Conservation (phyloP, 1,284 basidiomycete species). For the Rhodotorula sp. region DNA sequence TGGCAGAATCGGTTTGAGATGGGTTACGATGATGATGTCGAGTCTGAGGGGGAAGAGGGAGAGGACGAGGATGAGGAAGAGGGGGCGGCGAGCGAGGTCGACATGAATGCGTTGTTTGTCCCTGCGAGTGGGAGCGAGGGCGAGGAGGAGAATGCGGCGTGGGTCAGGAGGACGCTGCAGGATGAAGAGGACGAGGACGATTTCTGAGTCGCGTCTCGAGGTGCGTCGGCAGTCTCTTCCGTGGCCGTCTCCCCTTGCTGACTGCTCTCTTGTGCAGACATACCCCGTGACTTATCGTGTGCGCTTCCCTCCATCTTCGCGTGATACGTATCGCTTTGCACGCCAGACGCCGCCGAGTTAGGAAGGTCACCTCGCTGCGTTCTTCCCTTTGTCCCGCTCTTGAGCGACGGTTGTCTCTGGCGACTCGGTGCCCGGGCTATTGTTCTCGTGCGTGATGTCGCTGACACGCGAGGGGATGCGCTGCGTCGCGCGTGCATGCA, state of each 20-base stretch:
- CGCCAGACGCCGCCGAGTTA: too few species aligned
- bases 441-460: too few species aligned
- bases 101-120: background rate
- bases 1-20: constrained; percentile 18
- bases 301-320: too few species aligned
- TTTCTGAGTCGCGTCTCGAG: background rate
- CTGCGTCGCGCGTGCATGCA: too few species aligned
- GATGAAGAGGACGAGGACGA: constrained; percentile 1
- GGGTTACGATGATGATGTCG: constrained; percentile 2
- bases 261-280: too few species aligned
- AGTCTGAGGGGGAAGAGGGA: constrained; percentile 1
- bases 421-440: too few species aligned
- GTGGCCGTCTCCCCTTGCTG: background rate
- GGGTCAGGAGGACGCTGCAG: background rate
- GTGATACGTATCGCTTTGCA: too few species aligned
- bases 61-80: constrained; percentile 5
- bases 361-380: too few species aligned
- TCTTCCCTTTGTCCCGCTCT: too few species aligned
- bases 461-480: too few species aligned
- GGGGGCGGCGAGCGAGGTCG: background rate
- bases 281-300: background rate
- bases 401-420: too few species aligned
- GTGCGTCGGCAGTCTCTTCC: background rate
- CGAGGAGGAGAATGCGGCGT: background rate
- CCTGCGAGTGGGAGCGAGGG: constrained; percentile 4